Base-by-base conservation (phyloP, 2,329 filamentous ascomycete genomes). In the Rugonectria rugulosa region DNA sequence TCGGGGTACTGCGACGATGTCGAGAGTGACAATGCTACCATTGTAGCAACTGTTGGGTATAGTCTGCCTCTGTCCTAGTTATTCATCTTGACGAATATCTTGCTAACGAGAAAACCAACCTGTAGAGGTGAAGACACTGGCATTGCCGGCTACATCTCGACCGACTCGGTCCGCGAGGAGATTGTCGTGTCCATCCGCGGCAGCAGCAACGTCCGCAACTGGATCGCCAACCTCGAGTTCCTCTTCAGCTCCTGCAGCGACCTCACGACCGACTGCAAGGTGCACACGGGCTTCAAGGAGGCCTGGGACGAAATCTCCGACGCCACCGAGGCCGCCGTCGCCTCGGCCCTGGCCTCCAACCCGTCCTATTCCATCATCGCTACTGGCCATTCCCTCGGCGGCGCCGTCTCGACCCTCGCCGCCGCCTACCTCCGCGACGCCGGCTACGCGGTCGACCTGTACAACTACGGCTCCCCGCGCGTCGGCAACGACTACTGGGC, bases 341-440 rank as follows among this genome's bases (percentile, higher is more conserved):
- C 71, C 17, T 55, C 69, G 2, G 83, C 83, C 3, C 69, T 68
- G 34, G 65, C 68, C 1, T 69, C 75, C 23, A 72, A 85, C 72
- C 84, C 86, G 1, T 59, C 56, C 42, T 88, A 81, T 75, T 70
- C 70, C 40, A 67, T 89, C 67, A 69, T 88, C 15, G 71, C 81
- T n/a, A 86, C 86, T 0, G 89, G 88, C 29, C 88, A 91, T 75
- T 88, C 85, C 9, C 82, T 91, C 4, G 88, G 88, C 42, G 88
- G 78, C 21, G 87, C 87, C 6, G 75, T 91, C 2, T 85, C 82
- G 32, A 84, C 81, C 6, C 69, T 91, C 5, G 87, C 79, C 0
- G 83, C 79, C 0, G 83, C 80, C 1, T 78, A 83, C 61, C 73
- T 89, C 17, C 81, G 86, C 41, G 69, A 70, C 6, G 66, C 69